Base-by-base conservation (phyloP, 2,329 filamentous ascomycete genomes). In the Aureobasidium sp. region DNA sequence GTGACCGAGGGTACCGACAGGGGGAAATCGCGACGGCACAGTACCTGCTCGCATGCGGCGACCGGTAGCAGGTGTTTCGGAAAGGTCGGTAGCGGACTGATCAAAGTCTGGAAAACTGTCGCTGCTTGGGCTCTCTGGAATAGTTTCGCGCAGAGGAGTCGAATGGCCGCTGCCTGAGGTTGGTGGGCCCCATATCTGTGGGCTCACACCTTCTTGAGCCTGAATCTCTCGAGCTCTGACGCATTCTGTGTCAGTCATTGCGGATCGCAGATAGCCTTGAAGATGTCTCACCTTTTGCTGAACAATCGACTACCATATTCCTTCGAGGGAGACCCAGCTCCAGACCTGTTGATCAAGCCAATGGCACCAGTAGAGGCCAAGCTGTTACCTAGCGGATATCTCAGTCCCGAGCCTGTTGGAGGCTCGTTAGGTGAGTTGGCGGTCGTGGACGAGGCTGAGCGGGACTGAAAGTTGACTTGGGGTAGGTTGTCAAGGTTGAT, bases 131-230 rank as follows among this genome's bases (percentile, higher is more conserved):
- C 93, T 97, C 77, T 99, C 94, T 66, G 93, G 92, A 65, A 99
- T 97, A 67, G 93, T 97, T 79, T 97, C 94, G 71, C 94, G 90
- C 57, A 99, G 84, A 68, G 94, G 94, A 46, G 93, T 97, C 23
- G 93, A 97, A 75, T 96, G 93, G 67, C 93, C 94, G 74, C 93
- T 97, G 62, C 93, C 96, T 62, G 93, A 92, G 67, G 94, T 93
- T 53, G 94, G 93, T 67, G 94, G 93, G 12, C 94, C 91, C 94
- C 94, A 97, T 58, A 87, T 76, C 75, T 84, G 82, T 71, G 81
- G 87, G 73, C 80, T 79, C 55, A 96, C 82, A 57, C 92, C 92
- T 82, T 97, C 93, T 78, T 97, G 92, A 61, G 92, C 92, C 79
- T 97, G 93, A 65, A 97, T 97, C 76, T 99, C 94, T 74, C 94